Conservation (phyloP, 495 filamentous ascomycete species). For the Hyphodiscus hymeniophilus region DNA sequence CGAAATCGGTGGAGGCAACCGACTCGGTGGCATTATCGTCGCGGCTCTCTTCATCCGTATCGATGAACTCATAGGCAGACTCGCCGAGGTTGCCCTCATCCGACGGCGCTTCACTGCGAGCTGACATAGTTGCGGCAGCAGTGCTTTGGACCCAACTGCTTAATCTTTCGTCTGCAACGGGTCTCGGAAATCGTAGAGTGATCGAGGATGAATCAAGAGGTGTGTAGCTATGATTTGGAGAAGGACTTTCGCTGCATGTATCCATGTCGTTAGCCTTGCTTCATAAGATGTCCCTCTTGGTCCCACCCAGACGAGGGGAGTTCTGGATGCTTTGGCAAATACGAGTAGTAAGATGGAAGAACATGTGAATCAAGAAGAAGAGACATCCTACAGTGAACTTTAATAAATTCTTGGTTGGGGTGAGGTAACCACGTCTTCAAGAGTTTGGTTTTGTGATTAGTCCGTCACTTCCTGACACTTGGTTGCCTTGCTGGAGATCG, state of each 20-base stretch:
- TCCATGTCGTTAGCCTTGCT: conserved; percentile 23
- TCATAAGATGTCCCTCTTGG: conserved; percentile 19
- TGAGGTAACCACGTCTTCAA: background rate
- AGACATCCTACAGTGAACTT: background rate
- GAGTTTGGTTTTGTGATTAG: background rate
- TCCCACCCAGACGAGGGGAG: too few species aligned
- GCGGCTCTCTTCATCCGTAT: conserved; percentile 33
- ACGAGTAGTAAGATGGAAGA: too few species aligned
- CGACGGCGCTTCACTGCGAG: conserved; percentile 30
- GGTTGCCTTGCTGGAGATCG: background rate
- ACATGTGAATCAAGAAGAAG: background rate
- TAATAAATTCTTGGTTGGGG: background rate
- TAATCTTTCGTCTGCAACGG: conserved; percentile 37
- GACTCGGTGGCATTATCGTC: conserved; percentile 43
- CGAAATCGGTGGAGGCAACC: conserved; percentile 38
- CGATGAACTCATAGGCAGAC: conserved; percentile 50
- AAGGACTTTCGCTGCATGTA: conserved; percentile 11
- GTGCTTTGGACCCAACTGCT: conserved; percentile 44
- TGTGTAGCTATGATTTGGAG: conserved; percentile 3
- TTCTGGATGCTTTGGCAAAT: too few species aligned
- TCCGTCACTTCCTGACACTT: background rate
- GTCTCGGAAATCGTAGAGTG: conserved; percentile 39
- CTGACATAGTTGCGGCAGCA: conserved; percentile 40
- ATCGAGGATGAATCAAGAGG: conserved; percentile 7
- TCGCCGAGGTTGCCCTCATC: conserved; percentile 40